Conservation (phyloP, 2,329 filamentous ascomycete genomes). For the Colletotrichum ledebouriae region DNA sequence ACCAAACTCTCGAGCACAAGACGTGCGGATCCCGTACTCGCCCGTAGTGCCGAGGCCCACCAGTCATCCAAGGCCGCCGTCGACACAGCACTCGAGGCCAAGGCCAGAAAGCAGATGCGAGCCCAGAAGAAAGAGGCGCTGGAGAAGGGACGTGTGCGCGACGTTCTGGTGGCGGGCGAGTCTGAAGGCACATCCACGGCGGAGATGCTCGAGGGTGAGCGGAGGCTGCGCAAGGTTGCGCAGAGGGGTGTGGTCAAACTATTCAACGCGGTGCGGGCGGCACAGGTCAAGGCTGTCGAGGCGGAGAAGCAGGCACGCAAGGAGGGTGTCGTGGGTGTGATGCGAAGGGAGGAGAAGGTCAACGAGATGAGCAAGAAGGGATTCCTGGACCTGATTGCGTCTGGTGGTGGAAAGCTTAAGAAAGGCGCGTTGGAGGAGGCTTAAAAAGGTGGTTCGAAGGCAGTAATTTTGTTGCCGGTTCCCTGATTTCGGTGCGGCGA, state of each 20-base stretch:
- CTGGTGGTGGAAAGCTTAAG: slow-evolving; percentile 70
- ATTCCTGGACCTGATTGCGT: slow-evolving; percentile 90
- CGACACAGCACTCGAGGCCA: slow-evolving; percentile 84
- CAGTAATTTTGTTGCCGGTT: slow-evolving; percentile 28
- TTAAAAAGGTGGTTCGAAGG: slow-evolving; percentile 44
- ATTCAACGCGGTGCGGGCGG: slow-evolving; percentile 94
- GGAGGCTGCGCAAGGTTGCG: slow-evolving; percentile 85
- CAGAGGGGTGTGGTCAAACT: slow-evolving; percentile 95
- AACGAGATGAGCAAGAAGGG: slow-evolving; percentile 98
- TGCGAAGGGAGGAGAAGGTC: slow-evolving; percentile 85
- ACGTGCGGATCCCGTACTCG: slow-evolving; percentile 90
- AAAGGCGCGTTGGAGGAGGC: slow-evolving; percentile 72
- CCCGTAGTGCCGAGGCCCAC: slow-evolving; percentile 81
- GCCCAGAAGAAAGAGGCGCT: slow-evolving; percentile 83
- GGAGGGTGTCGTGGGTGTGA: slow-evolving; percentile 82
- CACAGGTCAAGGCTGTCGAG: slow-evolving; percentile 89
- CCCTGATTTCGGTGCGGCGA: slow-evolving; percentile 22
- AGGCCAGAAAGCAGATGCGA: slow-evolving; percentile 82
- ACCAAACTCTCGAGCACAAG: slow-evolving; percentile 88
- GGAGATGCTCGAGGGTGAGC: slow-evolving; percentile 78
- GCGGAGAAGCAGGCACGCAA: slow-evolving; percentile 78
- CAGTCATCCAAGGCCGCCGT: slow-evolving; percentile 79
- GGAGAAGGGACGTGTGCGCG: slow-evolving; percentile 89
- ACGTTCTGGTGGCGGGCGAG: slow-evolving; percentile 77
- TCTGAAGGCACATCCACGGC: slow-evolving; percentile 60